Conservation (phyloP, 495 filamentous ascomycete genomes). For the Bryoglossum gracile region DNA sequence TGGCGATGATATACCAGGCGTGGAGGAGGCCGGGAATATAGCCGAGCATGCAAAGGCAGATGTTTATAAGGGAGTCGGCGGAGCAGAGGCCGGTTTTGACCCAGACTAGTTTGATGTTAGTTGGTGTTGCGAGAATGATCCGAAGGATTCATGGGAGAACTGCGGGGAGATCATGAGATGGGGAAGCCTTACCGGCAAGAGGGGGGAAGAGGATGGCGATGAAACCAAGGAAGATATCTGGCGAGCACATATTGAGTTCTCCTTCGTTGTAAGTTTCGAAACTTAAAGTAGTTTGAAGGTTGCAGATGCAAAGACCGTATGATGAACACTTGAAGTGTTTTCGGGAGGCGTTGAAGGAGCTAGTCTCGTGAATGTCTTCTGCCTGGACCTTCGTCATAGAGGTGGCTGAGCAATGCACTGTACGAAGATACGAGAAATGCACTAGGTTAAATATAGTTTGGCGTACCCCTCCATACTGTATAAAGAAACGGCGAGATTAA, state of each 20-base stretch:
- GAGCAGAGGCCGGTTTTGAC: constrained; percentile 91
- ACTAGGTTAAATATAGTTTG: no score
- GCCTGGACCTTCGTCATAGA: not conserved
- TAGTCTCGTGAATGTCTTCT: not conserved
- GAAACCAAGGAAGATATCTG: constrained; percentile 81
- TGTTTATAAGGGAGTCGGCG: constrained; percentile 90
- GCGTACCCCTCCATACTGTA: no score
- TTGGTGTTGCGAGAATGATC: no score
- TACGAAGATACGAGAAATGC: no score
- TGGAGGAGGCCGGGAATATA: constrained; percentile 87
- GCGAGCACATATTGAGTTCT: constrained; percentile 44
- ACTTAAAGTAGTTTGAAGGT: no score
- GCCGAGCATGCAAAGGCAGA: constrained; percentile 83
- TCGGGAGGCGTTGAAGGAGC: not conserved
- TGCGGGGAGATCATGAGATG: no score
- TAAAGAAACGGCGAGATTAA: no score
- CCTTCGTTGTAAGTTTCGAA: no score
- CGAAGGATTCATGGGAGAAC: no score
- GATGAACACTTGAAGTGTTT: not conserved
- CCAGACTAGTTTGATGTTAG: no score
- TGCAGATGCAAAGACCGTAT: no score
- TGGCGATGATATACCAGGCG: constrained; percentile 96
- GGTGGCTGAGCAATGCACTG: not conserved
- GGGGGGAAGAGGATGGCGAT: constrained; percentile 92
- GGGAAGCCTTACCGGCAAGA: constrained; percentile 62